Percentiles rank a stretch among this genome's conserved stretches.
These are phyloP conservation scores for Amylocystis lapponica DNA, from an alignment of 768 basidiomycete genomes.

Conservation along the genomic window DNA sequence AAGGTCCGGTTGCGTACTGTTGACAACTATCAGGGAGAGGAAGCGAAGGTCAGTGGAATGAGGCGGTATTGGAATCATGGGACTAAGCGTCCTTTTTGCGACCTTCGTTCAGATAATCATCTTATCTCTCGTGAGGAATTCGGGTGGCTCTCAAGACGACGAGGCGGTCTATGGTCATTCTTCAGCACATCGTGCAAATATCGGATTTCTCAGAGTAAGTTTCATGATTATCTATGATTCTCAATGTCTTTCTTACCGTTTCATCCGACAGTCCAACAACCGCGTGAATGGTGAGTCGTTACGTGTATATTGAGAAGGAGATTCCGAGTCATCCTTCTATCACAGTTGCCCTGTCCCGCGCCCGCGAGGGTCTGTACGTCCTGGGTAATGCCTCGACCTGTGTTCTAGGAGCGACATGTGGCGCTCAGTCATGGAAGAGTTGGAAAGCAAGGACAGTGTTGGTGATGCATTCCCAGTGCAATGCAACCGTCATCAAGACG, in stretches of 20 bases:
- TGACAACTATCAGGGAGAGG: slow-evolving; percentile 75
- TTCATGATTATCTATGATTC: not conserved
- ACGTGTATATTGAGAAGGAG: not conserved
- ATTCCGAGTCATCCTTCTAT: slow-evolving; percentile 9
- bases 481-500: slow-evolving; percentile 50
- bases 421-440: slow-evolving; percentile 47
- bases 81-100: not conserved
- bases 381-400: slow-evolving; percentile 61
- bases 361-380: slow-evolving; percentile 67
- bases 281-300: slow-evolving; percentile 45
- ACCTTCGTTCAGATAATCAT: slow-evolving; percentile 60
- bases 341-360: slow-evolving; percentile 65
- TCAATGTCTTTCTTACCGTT: not conserved
- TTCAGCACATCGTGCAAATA: slow-evolving; percentile 22
- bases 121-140: slow-evolving; percentile 67
- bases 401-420: slow-evolving; percentile 50
- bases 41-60: slow-evolving; percentile 43
- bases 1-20: slow-evolving; percentile 68
- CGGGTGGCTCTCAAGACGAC: slow-evolving; percentile 41
- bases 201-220: slow-evolving; percentile 69
- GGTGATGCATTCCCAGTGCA: slow-evolving; percentile 50
- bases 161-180: slow-evolving; percentile 23
- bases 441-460: slow-evolving; percentile 40
- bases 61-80: not conserved
- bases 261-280: slow-evolving; percentile 41